phyloP scores from a whole-genome alignment of 345 rosid species.

The Clausena lansium region DNA sequence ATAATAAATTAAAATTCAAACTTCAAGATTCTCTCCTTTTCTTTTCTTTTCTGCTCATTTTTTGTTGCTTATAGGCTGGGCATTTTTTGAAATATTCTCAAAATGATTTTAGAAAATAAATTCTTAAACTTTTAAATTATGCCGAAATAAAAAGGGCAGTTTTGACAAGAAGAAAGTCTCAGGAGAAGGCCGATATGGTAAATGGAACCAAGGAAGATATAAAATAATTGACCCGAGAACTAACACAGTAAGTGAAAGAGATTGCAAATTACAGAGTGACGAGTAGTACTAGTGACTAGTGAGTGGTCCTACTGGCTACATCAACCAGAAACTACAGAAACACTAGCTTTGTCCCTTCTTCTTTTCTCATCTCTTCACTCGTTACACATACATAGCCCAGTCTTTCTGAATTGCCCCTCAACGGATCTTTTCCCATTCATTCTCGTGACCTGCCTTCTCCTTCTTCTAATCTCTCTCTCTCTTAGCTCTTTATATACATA shows the following conservation, averaged over 20 bases:
- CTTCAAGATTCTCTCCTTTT: background rate
- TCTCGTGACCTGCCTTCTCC: slow-evolving; percentile 16
- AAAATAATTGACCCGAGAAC: slow-evolving; percentile 25
- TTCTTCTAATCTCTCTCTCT: background rate
- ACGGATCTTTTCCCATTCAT: slow-evolving; percentile 20
- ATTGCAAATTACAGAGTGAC: no score
- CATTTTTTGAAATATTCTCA: background rate
- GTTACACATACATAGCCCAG: background rate
- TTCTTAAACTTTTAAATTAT: no score
- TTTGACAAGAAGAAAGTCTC: background rate
- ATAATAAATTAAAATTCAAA: background rate
- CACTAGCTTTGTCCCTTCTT: slow-evolving; percentile 44
- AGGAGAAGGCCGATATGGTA: slow-evolving; percentile 22
- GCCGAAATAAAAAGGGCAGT: no score
- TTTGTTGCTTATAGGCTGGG: no score
- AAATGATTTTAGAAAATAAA: background rate
- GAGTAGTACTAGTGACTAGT: background rate
- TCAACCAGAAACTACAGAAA: slow-evolving; percentile 27
- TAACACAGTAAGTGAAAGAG: background rate
- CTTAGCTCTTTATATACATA: background rate
- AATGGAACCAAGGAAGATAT: background rate
- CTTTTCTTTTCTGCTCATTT: background rate
- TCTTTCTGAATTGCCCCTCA: background rate
- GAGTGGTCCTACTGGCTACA: slow-evolving; percentile 27
- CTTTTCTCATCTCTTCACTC: slow-evolving; percentile 25